Conservation (phyloP, 352 stramenopile genomes). For the Phytophthora aleatoria region DNA sequence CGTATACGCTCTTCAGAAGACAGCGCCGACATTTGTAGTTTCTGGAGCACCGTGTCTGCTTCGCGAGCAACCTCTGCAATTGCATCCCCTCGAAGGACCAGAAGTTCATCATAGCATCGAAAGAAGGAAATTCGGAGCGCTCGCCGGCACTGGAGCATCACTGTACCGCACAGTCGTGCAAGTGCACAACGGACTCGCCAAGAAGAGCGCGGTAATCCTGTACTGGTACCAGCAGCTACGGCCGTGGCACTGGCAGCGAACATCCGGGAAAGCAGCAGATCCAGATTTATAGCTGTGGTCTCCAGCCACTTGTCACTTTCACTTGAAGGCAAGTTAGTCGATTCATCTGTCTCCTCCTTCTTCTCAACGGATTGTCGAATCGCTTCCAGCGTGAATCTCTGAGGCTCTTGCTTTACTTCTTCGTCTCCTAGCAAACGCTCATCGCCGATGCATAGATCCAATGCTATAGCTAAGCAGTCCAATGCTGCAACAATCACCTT, state of each 20-base stretch:
- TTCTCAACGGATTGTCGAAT: slow-evolving; percentile 34
- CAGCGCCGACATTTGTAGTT: slow-evolving; percentile 36
- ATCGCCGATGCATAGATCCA: slow-evolving; percentile 47
- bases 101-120: slow-evolving; percentile 77
- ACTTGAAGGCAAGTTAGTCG: background rate
- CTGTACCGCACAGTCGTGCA: slow-evolving; percentile 58
- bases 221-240: slow-evolving; percentile 27
- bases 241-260: slow-evolving; percentile 45
- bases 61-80: slow-evolving; percentile 43
- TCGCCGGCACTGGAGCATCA: slow-evolving; percentile 58
- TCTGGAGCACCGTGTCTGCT: slow-evolving; percentile 32
- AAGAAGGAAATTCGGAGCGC: slow-evolving; percentile 69
- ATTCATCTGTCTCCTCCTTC: slow-evolving; percentile 4
- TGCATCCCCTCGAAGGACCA: slow-evolving; percentile 64
- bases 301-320: slow-evolving; percentile 56
- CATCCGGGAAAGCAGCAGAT: slow-evolving; percentile 64
- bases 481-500: slow-evolving; percentile 68
- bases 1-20: slow-evolving; percentile 58
- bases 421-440: slow-evolving; percentile 12
- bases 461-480: slow-evolving; percentile 44
- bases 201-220: slow-evolving; percentile 45
- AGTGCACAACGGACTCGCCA: slow-evolving; percentile 70
- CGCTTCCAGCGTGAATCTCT: slow-evolving; percentile 36
- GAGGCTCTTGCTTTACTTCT: slow-evolving; percentile 16
- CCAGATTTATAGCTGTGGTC: slow-evolving; percentile 61